phyloP scores from a whole-genome alignment of 495 filamentous ascomycete species.

The Tuber magnatum region DNA sequence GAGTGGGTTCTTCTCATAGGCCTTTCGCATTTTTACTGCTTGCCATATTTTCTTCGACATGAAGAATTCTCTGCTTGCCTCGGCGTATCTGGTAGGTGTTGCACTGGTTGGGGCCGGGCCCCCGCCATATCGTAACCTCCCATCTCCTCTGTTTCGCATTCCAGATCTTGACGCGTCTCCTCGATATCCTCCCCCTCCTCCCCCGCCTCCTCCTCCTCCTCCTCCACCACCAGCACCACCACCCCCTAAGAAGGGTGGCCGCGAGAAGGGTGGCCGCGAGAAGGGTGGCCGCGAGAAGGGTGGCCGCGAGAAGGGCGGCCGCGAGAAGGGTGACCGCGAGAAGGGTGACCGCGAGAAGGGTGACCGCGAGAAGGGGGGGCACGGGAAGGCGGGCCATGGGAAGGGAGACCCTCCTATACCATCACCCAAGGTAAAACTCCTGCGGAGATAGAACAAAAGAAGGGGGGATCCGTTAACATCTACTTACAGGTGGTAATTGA shows the following conservation, averaged over 20 bases:
- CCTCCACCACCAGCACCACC: neutral
- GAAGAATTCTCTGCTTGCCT: neutral
- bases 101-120: neutral
- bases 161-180: neutral
- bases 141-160: neutral
- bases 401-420: neutral
- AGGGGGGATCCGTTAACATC: neutral
- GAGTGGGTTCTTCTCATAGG: slow-evolving; percentile 1
- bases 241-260: no score
- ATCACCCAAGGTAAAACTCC: neutral
- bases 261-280: no score
- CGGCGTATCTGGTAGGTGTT: neutral
- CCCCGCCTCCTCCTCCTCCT: neutral
- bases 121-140: neutral
- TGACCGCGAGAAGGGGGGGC: no score
- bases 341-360: no score
- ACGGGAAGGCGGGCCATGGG: neutral
- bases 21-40: neutral
- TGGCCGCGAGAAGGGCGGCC: no score
- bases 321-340: no score
- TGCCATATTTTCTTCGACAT: neutral
- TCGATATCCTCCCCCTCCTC: neutral
- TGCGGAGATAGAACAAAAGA: neutral
- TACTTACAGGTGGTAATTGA: neutral
- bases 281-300: no score